A percentile compares a stretch with the other conserved stretches of the same genome.
Conservation (phyloP, 305 asterid species). For the Solanum hybrid region DNA sequence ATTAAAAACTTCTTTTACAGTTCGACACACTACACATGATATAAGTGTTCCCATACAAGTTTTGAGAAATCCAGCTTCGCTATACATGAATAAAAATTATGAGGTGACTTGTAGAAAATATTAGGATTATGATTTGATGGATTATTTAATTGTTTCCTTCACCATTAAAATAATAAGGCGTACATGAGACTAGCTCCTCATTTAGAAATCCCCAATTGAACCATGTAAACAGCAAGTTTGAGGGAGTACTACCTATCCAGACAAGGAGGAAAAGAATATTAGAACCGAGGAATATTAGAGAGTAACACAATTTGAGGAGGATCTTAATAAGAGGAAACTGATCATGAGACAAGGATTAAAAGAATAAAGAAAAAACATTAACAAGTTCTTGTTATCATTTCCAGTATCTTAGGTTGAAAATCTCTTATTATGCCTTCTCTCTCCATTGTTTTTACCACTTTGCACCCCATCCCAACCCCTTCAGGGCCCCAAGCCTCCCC, state of each 20-base stretch:
- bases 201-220: background rate
- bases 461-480: background rate
- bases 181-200: background rate
- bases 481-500: background rate
- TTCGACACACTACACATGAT: background rate
- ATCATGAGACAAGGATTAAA: background rate
- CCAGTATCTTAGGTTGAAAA: background rate
- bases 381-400: background rate
- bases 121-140: background rate
- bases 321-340: background rate
- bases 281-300: background rate
- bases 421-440: background rate
- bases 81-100: background rate
- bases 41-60: background rate
- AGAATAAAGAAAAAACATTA: background rate
- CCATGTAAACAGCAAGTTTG: background rate
- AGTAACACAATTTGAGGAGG: background rate
- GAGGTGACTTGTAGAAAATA: background rate
- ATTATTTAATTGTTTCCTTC: background rate
- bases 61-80: background rate
- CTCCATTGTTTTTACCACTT: background rate
- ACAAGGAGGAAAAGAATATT: background rate
- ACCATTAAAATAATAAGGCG: background rate
- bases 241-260: background rate
- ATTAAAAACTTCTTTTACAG: background rate